Evolutionary conservation across 2,329 filamentous ascomycete genomes (phyloP).

Genomic region (Colletotrichum godetiae): DNA sequence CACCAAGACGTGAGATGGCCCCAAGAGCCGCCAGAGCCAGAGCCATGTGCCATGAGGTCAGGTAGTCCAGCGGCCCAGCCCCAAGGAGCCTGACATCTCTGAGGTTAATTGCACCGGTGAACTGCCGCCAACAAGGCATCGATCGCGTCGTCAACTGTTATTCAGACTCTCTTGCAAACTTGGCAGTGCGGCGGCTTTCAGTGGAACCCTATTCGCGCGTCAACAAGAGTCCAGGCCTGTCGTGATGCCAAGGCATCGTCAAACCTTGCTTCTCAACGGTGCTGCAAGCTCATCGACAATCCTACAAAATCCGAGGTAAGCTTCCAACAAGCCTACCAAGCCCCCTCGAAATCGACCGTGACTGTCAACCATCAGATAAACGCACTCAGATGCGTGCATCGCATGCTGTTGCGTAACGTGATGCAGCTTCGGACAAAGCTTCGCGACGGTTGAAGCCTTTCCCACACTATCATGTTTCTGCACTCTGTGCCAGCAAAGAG

Average conservation of each 20-base stretch:
- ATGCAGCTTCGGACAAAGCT: conserved; percentile 14
- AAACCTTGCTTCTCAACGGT: conserved; percentile 2
- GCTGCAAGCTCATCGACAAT: not conserved
- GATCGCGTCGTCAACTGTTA: not conserved
- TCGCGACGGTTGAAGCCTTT: not conserved
- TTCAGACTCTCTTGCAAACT: not conserved
- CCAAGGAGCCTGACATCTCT: not conserved
- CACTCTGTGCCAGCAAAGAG: not conserved
- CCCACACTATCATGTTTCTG: not conserved
- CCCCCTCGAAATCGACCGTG: not conserved
- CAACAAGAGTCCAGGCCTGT: not conserved
- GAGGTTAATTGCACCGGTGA: not conserved
- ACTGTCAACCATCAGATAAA: not conserved
- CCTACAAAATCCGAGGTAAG: conserved; percentile 7
- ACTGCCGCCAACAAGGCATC: too few species aligned
- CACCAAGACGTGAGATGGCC: not conserved
- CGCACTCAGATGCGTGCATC: not conserved
- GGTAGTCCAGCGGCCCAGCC: not conserved
- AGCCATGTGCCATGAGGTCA: too few species aligned
- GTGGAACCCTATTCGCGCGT: not conserved
- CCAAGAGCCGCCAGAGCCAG: not conserved
- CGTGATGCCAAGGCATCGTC: not conserved
- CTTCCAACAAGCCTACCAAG: not conserved
- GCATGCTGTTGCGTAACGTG: conserved; percentile 23
- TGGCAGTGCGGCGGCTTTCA: not conserved